These are phyloP conservation scores for Ormosia semicastrata DNA, from an alignment of 306 rosid genomes.

Conservation along the genomic window DNA sequence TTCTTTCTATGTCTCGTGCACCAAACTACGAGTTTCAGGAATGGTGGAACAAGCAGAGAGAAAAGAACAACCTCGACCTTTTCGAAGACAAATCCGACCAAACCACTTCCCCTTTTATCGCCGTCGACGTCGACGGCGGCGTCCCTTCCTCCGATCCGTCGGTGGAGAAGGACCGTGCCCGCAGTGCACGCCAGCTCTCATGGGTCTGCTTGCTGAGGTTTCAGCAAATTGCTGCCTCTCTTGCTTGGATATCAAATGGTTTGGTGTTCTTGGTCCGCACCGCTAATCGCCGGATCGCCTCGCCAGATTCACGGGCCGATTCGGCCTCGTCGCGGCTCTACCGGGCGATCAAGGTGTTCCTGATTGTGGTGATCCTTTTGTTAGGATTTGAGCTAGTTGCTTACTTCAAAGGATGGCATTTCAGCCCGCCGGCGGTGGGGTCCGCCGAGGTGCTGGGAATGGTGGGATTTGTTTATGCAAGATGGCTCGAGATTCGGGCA, in stretches of 20 bases:
- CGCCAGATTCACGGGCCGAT: conserved; percentile 49
- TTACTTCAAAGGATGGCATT: conserved; percentile 96
- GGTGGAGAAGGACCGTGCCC: conserved; percentile 61
- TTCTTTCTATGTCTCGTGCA: conserved; percentile 62
- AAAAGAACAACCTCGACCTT: conserved; percentile 37
- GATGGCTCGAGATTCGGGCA: conserved; percentile 72
- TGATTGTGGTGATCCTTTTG: conserved; percentile 55
- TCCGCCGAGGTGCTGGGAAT: conserved; percentile 74
- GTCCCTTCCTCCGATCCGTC: conserved; percentile 36
- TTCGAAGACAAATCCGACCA: conserved; percentile 32
- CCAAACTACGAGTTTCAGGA: conserved; percentile 90
- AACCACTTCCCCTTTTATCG: conserved; percentile 21
- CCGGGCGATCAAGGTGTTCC: conserved; percentile 61
- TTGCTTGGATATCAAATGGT: conserved; percentile 49
- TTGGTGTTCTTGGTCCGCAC: conserved; percentile 53
- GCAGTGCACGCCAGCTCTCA: conserved; percentile 82
- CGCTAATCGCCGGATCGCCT: conserved; percentile 64
- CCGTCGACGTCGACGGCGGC: conserved; percentile 48
- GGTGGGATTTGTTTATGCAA: conserved; percentile 54
- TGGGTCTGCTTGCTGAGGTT: conserved; percentile 67
- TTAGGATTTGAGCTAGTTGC: conserved; percentile 77
- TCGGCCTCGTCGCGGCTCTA: conserved; percentile 76
- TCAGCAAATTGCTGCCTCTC: conserved; percentile 65
- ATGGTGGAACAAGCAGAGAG: conserved; percentile 98
- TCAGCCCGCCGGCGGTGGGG: conserved; percentile 64